Evolutionary conservation across 83 land plant genomes (phyloP).

Genomic region (Picea mariana): DNA sequence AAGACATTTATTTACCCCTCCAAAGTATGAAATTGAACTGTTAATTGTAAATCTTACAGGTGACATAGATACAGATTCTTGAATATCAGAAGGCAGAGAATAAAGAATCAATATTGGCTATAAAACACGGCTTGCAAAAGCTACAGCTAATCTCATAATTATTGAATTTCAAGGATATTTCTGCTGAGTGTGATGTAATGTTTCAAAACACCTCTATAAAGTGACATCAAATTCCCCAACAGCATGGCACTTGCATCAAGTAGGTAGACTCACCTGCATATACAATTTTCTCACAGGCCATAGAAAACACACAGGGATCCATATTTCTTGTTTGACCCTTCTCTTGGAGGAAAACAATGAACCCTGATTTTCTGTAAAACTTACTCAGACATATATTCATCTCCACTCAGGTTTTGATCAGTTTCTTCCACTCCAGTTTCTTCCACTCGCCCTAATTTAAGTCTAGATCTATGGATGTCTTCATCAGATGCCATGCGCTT

Average conservation of each 20-base stretch:
- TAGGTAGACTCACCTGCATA: not conserved
- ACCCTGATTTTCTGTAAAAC: not conserved
- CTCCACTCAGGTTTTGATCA: not conserved
- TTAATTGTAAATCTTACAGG: too few species aligned
- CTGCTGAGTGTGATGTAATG: too few species aligned
- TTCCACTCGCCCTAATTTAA: not conserved
- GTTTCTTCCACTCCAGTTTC: not conserved
- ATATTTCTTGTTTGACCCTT: not conserved
- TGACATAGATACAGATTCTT: too few species aligned
- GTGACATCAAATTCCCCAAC: not conserved
- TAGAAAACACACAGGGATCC: not conserved
- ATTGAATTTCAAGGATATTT: too few species aligned
- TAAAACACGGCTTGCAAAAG: too few species aligned
- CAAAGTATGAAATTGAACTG: too few species aligned
- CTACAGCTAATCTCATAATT: too few species aligned
- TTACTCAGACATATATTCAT: not conserved
- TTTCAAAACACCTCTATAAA: too few species aligned
- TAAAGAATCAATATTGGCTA: too few species aligned
- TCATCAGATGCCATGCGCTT: constrained; percentile 4
- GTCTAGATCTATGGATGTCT: constrained; percentile 2
- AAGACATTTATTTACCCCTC: too few species aligned
- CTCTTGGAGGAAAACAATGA: not conserved
- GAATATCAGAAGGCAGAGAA: too few species aligned
- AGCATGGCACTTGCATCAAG: not conserved
- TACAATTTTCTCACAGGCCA: not conserved